phyloP scores from a whole-genome alignment of 2,329 filamentous ascomycete genomes.

The Rhexocercosporidium sp. region DNA sequence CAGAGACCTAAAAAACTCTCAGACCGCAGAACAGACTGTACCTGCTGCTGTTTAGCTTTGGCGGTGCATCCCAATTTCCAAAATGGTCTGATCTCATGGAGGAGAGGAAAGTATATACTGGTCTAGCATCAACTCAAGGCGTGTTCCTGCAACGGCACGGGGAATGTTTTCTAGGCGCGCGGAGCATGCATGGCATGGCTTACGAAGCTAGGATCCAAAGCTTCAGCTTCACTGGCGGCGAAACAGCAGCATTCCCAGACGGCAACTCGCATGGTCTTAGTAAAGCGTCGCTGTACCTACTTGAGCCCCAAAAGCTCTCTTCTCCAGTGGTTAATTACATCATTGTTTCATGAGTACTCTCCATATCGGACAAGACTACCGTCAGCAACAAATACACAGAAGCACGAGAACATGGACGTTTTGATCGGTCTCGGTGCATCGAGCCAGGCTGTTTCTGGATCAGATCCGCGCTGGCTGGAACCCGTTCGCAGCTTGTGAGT shows the following conservation, averaged over 20 bases:
- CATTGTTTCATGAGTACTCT: background rate
- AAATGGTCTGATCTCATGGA: constrained; percentile 8
- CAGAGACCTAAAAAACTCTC: background rate
- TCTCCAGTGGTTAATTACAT: constrained; percentile 1
- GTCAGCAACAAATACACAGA: background rate
- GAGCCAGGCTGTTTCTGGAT: constrained; percentile 2
- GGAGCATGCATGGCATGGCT: background rate
- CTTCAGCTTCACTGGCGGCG: background rate
- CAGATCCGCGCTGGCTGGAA: constrained; percentile 5
- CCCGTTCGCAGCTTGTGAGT: background rate
- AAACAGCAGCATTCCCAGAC: constrained; percentile 1
- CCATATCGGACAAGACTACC: constrained; percentile 2
- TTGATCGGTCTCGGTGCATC: background rate
- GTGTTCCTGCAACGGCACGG: constrained; percentile 11
- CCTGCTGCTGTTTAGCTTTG: constrained; percentile 5
- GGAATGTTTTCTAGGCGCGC: background rate
- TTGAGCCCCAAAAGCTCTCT: constrained; percentile 2
- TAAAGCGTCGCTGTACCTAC: background rate
- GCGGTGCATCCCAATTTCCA: background rate
- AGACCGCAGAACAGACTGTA: constrained; percentile 6
- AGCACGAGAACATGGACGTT: constrained; percentile 5
- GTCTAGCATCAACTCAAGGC: constrained; percentile 5
- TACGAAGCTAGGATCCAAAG: background rate
- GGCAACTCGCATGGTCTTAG: constrained; percentile 8
- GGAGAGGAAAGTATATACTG: background rate